Evolutionary conservation across 768 basidiomycete genomes (phyloP), one percentile per base, ranked within the genome.

Genomic region (Xerocomellus intermedius): DNA sequence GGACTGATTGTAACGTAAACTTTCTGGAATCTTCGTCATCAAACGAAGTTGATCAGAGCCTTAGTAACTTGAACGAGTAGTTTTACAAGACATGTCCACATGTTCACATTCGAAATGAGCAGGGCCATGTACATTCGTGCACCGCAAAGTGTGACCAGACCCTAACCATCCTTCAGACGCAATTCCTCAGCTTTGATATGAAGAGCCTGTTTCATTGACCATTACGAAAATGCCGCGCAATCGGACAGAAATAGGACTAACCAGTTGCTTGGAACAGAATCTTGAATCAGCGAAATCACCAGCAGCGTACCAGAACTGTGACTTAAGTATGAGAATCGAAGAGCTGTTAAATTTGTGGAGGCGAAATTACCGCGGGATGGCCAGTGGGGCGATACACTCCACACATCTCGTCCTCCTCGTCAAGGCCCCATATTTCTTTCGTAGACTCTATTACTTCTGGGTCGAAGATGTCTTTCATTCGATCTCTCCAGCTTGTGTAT

Each of bases 121-220:
- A 43, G 44, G 14, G 28, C 42, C 13, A 16, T 7, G 14, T 36
- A 16, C 35, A 16, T 36, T 16, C 16, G 17, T 16, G 16, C 35
- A 16, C 35, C 35, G 4, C 6, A 36, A n/a, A 28, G 8, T 32
- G 45, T 22, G 21, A 14, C 19, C 30, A 21, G 8, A 16, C 30
- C 3, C 9, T 41, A 32, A 13, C 13, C 8, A 16, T 26, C 8
- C 32, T 54, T 54, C 14, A 54, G 39, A 26, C 48, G 33, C 17
- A 48, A n/a, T 54, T 33, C 46, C 22, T 54, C 52, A 19, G 52
- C 52, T 26, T 54, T 54, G 32, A 48, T 54, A 41, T 41, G 46
- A 26, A 54, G 52, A 19, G 52, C 52, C 52, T 53, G 21, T 22
- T 36, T 24, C 32, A 24, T 17, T 17, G 17, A 26, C 2, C 16